Evolutionary conservation across 805 yeast genomes (phyloP).

Genomic region (Candida coleopterorum): DNA sequence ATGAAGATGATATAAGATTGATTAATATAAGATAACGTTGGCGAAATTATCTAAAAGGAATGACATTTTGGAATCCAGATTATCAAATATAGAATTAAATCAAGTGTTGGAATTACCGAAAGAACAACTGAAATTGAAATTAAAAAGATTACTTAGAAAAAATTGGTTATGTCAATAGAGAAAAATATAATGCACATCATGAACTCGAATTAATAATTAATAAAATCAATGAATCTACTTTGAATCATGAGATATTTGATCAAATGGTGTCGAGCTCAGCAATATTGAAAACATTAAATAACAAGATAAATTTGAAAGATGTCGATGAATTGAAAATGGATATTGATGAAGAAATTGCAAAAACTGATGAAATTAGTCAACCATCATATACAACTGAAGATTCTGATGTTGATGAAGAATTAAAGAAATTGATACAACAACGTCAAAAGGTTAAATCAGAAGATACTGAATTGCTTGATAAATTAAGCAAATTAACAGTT

Average conservation of each 20-base stretch:
- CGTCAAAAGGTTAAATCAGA: slow-evolving; percentile 5
- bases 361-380: slow-evolving; percentile 23
- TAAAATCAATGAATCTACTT: slow-evolving; percentile 33
- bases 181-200: slow-evolving; percentile 13
- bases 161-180: slow-evolving; percentile 15
- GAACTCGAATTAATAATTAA: slow-evolving; percentile 21
- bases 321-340: slow-evolving; percentile 24
- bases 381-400: slow-evolving; percentile 16
- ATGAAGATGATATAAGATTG: slow-evolving; percentile 28
- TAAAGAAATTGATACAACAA: slow-evolving; percentile 18
- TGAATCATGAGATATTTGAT: slow-evolving; percentile 21
- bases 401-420: slow-evolving; percentile 28
- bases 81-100: slow-evolving; percentile 16
- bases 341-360: slow-evolving; percentile 25
- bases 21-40: slow-evolving; percentile 21
- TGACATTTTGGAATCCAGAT: slow-evolving; percentile 15
- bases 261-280: slow-evolving; percentile 23
- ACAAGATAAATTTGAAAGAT: slow-evolving; percentile 21
- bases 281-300: slow-evolving; percentile 25
- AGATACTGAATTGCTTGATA: slow-evolving; percentile 6
- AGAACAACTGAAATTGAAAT: slow-evolving; percentile 13
- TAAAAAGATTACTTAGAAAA: slow-evolving; percentile 15
- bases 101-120: slow-evolving; percentile 8
- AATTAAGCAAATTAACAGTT: slow-evolving; percentile 11
- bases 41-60: slow-evolving; percentile 16